Conservation (phyloP, 768 basidiomycete genomes). For the Sporobolomyces roseus region DNA sequence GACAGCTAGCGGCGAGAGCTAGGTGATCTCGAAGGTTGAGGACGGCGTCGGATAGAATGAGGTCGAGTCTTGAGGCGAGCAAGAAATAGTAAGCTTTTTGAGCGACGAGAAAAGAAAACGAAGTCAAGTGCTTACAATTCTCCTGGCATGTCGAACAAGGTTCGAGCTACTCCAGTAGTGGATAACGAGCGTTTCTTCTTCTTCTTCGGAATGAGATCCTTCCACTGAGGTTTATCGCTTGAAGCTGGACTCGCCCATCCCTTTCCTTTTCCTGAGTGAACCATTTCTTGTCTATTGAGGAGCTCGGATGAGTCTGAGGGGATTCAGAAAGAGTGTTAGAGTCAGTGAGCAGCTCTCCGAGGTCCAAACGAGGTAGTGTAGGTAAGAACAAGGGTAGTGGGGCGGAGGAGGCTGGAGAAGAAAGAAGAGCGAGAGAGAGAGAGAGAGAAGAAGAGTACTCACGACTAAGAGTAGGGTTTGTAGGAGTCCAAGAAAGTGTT, state of each 20-base stretch:
- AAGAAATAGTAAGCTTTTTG: background rate
- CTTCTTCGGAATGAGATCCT: background rate
- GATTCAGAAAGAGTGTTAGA: no score
- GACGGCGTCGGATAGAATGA: conserved; percentile 2
- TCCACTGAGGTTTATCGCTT: conserved; percentile 19
- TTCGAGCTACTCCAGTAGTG: background rate
- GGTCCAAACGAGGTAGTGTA: no score
- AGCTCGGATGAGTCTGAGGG: no score
- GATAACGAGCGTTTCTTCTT: background rate
- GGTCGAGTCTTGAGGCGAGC: conserved; percentile 12
- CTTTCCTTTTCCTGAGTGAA: no score
- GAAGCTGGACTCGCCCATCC: no score
- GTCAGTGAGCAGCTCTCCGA: no score
- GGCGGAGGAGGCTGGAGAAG: no score
- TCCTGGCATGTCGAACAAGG: background rate
- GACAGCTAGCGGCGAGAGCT: conserved; percentile 23
- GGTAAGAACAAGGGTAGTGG: no score
- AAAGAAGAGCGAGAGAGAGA: background rate
- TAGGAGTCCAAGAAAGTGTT: no score
- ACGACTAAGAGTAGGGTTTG: background rate
- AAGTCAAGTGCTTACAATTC: background rate
- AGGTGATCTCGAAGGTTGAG: conserved; percentile 29
- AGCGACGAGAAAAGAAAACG: no score
- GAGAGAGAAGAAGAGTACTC: background rate
- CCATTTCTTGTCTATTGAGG: no score